These are phyloP conservation scores for Aspergillus japonicus DNA, from an alignment of 2,329 filamentous ascomycete genomes.

Conservation along the genomic window DNA sequence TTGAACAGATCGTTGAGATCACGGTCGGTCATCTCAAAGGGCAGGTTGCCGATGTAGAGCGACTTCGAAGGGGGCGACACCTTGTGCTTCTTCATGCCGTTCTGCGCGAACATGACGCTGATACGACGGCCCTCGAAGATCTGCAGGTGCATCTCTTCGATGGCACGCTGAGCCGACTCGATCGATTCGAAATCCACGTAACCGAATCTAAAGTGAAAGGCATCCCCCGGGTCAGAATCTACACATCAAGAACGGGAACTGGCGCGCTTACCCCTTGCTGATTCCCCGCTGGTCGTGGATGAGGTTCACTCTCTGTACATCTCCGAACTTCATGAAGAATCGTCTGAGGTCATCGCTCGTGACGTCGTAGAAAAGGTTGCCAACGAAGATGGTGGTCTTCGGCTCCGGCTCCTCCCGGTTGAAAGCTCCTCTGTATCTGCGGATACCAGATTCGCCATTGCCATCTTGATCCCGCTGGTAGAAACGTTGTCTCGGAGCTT, in stretches of 20 bases:
- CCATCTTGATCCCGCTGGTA: too few species aligned
- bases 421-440: too few species aligned
- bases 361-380: constrained; percentile 70
- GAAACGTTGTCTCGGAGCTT: constrained; percentile 2
- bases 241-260: neutral
- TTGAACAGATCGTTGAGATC: constrained; percentile 78
- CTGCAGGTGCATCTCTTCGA: constrained; percentile 58
- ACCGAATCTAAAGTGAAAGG: constrained; percentile 54
- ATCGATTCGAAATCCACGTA: constrained; percentile 61
- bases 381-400: constrained; percentile 59
- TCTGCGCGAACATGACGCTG: constrained; percentile 59
- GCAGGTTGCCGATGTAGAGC: constrained; percentile 81
- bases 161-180: constrained; percentile 55
- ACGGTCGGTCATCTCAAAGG: constrained; percentile 79
- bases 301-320: constrained; percentile 54
- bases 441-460: too few species aligned
- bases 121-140: constrained; percentile 64
- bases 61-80: constrained; percentile 57
- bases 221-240: neutral
- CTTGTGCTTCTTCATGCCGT: constrained; percentile 13
- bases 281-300: constrained; percentile 62
- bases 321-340: constrained; percentile 60
- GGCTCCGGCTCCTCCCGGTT: constrained; percentile 21
- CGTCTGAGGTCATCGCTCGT: constrained; percentile 59
- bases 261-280: constrained; percentile 63